These are phyloP conservation scores for Primulina eburnea DNA, from an alignment of 257 asterid genomes.

Conservation along the genomic window DNA sequence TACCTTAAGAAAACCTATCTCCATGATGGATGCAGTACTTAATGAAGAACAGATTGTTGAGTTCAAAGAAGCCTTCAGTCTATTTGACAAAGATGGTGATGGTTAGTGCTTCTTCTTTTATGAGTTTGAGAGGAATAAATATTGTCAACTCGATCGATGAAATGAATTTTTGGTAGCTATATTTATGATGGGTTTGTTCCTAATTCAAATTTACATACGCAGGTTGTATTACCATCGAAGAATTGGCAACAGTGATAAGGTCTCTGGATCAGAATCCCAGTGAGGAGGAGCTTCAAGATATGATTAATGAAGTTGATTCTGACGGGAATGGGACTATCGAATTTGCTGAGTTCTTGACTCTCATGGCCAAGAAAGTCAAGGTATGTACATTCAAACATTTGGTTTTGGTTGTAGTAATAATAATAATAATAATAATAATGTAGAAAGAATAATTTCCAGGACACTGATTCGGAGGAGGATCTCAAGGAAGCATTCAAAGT, in stretches of 20 bases:
- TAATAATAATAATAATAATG: no score
- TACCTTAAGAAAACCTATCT: not conserved
- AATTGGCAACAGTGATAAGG: conserved; percentile 43
- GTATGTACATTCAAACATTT: conserved; percentile 9
- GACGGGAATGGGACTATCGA: conserved; percentile 52
- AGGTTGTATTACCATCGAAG: conserved; percentile 54
- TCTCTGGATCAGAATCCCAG: conserved; percentile 49
- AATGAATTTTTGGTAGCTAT: no score
- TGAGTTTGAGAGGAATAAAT: not conserved
- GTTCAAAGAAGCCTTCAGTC: conserved; percentile 49
- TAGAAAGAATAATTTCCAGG: conserved; percentile 23
- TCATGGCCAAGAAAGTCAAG: conserved; percentile 43
- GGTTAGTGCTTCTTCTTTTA: conserved; percentile 17
- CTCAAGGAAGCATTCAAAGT: conserved; percentile 55
- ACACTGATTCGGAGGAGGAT: conserved; percentile 44
- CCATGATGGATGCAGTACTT: conserved; percentile 32
- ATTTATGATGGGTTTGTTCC: no score
- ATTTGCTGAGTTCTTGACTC: conserved; percentile 45
- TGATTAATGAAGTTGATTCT: conserved; percentile 49
- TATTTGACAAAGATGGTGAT: conserved; percentile 55
- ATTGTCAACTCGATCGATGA: no score
- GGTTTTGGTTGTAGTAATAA: no score
- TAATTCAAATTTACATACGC: no score
- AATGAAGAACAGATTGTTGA: conserved; percentile 46
- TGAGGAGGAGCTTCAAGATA: conserved; percentile 41